These are phyloP conservation scores for Botrytis pseudocinerea DNA, from an alignment of 2,329 filamentous ascomycete genomes.

Conservation along the genomic window DNA sequence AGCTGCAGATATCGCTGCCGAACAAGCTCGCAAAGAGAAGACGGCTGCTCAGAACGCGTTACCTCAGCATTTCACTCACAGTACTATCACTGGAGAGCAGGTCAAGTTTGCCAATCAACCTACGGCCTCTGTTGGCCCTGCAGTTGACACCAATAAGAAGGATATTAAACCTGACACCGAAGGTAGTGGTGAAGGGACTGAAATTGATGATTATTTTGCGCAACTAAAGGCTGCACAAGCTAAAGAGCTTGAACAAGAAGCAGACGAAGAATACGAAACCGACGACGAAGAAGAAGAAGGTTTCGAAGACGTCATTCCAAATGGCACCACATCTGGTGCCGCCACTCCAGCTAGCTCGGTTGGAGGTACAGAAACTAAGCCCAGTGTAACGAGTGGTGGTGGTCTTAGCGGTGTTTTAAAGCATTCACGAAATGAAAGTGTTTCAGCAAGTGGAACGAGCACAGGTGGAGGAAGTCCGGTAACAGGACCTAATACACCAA, in stretches of 20 bases:
- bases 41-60: constrained; percentile 68
- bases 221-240: constrained; percentile 63
- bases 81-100: constrained; percentile 65
- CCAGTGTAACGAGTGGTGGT: constrained; percentile 28
- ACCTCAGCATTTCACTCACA: constrained; percentile 70
- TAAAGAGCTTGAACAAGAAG: constrained; percentile 49
- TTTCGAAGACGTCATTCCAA: constrained; percentile 49
- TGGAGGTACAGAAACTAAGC: constrained; percentile 29
- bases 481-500: constrained; percentile 40
- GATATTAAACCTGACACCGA: constrained; percentile 43
- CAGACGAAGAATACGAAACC: constrained; percentile 53
- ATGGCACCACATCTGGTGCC: constrained; percentile 31
- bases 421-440: constrained; percentile 33
- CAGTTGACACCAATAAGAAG: constrained; percentile 50
- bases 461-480: constrained; percentile 40
- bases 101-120: constrained; percentile 49
- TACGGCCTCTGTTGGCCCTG: constrained; percentile 42
- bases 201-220: constrained; percentile 68
- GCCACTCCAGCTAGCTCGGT: constrained; percentile 38
- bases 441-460: constrained; percentile 38
- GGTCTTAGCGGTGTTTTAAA: constrained; percentile 37
- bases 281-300: constrained; percentile 49
- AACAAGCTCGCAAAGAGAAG: constrained; percentile 64
- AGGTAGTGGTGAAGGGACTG: constrained; percentile 52
- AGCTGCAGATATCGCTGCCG: constrained; percentile 65